Percentiles rank a stretch among this genome's conserved stretches.
These are phyloP conservation scores for Pseudocercospora vitis DNA, from an alignment of 2,329 filamentous ascomycete genomes.

Conservation along the genomic window DNA sequence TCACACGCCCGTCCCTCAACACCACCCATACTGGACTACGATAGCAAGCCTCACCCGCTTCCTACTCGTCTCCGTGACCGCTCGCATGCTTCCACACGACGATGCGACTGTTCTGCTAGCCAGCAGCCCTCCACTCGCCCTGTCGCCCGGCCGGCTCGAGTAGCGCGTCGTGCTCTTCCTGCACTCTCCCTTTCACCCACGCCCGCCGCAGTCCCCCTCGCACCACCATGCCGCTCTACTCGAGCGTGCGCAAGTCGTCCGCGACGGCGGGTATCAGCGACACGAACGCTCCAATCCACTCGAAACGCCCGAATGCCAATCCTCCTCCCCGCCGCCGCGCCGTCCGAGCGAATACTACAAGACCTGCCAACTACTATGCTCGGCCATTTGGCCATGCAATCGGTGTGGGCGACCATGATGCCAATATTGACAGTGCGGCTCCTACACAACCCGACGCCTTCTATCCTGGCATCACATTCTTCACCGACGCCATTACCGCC, in stretches of 20 bases:
- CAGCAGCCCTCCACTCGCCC: neutral
- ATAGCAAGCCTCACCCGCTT: no score
- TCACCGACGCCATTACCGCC: constrained; percentile 88
- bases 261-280: constrained; percentile 13
- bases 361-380: constrained; percentile 55
- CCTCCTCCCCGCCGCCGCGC: constrained; percentile 38
- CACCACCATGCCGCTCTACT: constrained; percentile 23
- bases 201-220: neutral
- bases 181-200: constrained; percentile 1
- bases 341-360: constrained; percentile 46
- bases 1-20: no score
- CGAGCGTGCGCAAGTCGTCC: constrained; percentile 28
- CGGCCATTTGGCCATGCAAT: constrained; percentile 46
- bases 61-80: no score
- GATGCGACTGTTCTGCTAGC: constrained; percentile 7
- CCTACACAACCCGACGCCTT: constrained; percentile 49
- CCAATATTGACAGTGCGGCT: constrained; percentile 28
- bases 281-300: constrained; percentile 4
- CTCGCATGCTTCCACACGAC: neutral
- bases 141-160: constrained; percentile 1
- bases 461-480: constrained; percentile 68
- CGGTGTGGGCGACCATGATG: constrained; percentile 35
- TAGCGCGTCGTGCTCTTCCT: constrained; percentile 15
- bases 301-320: constrained; percentile 14
- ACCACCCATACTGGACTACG: neutral